Conservation (phyloP, 257 asterid species). For the Eustoma russellianum region DNA sequence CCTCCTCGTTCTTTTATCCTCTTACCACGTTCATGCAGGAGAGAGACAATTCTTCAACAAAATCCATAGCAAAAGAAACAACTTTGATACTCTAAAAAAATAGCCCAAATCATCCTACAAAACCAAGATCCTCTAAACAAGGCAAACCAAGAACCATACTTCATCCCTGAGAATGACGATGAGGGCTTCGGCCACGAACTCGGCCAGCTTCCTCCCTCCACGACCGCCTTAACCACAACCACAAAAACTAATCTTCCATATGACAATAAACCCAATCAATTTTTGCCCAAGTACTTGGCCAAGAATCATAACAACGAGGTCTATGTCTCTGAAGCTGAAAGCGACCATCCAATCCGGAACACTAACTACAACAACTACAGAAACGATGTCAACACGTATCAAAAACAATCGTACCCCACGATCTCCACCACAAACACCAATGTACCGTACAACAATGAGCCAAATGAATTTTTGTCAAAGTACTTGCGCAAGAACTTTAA, state of each 20-base stretch:
- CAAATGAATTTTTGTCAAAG: too few relatives aligned
- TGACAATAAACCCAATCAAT: conserved; percentile 10
- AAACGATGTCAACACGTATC: background rate
- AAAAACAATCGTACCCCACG: too few relatives aligned
- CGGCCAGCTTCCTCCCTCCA: conserved; percentile 55
- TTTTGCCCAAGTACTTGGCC: conserved; percentile 49
- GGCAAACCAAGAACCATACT: conserved; percentile 37
- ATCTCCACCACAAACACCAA: conserved; percentile 11
- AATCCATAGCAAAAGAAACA: conserved; percentile 34
- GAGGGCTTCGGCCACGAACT: conserved; percentile 62
- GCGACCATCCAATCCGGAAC: conserved; percentile 2
- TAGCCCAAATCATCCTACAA: conserved; percentile 11
- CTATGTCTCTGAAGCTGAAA: conserved; percentile 53
- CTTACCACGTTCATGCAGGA: conserved; percentile 46
- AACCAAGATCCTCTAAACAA: conserved; percentile 13
- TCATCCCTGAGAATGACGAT: conserved; percentile 48
- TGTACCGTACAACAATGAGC: conserved; percentile 6
- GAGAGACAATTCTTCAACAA: conserved; percentile 79
- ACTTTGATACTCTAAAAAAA: conserved; percentile 6
- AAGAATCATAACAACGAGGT: conserved; percentile 73
- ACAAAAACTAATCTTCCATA: conserved; percentile 1
- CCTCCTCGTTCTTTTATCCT: conserved; percentile 30
- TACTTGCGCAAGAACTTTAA: too few relatives aligned
- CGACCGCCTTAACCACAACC: conserved; percentile 18
- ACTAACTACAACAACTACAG: conserved; percentile 1